These are phyloP conservation scores for Pichia sp. DNA, from an alignment of 1,139 yeast species.

Conservation along the genomic window DNA sequence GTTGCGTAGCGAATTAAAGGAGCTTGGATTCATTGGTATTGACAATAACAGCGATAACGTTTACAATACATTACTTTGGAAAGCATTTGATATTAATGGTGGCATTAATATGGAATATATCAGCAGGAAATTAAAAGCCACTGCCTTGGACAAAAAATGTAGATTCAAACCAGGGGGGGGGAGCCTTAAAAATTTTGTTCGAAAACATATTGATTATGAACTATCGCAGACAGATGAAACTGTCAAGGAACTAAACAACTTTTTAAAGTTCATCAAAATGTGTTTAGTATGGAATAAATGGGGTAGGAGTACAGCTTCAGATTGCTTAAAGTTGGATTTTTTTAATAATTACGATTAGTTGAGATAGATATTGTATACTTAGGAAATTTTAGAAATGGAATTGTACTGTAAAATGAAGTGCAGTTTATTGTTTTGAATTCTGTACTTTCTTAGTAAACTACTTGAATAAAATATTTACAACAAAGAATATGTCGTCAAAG, in stretches of 20 bases:
- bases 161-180: slow-evolving; percentile 14
- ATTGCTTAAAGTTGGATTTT: slow-evolving; percentile 2
- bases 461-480: no score
- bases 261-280: slow-evolving; percentile 12
- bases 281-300: slow-evolving; percentile 21
- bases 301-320: slow-evolving; percentile 8
- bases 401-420: no score
- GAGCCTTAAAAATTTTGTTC: slow-evolving; percentile 13
- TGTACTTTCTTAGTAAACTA: no score
- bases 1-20: slow-evolving; percentile 27
- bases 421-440: no score
- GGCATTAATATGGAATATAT: slow-evolving; percentile 14
- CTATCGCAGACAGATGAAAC: slow-evolving; percentile 1
- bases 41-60: not conserved
- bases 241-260: slow-evolving; percentile 5
- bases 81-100: slow-evolving; percentile 20
- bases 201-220: slow-evolving; percentile 4
- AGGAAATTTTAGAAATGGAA: no score
- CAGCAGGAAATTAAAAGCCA: slow-evolving; percentile 6
- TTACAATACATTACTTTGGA: slow-evolving; percentile 23
- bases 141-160: not conserved
- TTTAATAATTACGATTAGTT: not conserved
- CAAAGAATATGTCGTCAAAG: no score
- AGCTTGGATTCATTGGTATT: slow-evolving; percentile 19
- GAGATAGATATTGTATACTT: no score